These are phyloP conservation scores for Stephanocyclus meneghinianus DNA, from an alignment of 352 stramenopile species.

Conservation along the genomic window DNA sequence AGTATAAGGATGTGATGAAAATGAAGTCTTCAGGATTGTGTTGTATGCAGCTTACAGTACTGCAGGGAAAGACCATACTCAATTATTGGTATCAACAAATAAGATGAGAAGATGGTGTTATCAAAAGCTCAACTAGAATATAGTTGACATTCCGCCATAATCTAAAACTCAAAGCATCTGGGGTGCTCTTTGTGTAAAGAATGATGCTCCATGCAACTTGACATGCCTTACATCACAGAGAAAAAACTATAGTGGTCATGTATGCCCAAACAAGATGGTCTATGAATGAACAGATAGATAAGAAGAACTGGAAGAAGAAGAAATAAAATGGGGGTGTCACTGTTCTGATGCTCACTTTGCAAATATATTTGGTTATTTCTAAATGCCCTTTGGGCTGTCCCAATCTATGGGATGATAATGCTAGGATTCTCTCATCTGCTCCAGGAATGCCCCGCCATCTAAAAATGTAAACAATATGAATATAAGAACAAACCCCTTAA, in stretches of 20 bases:
- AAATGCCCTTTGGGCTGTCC: slow-evolving; percentile 43
- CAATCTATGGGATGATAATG: slow-evolving; percentile 79
- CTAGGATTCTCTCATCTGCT: slow-evolving; percentile 66
- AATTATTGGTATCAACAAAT: slow-evolving; percentile 54
- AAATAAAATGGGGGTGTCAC: neutral
- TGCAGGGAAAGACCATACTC: slow-evolving; percentile 60
- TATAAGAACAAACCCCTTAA: slow-evolving; percentile 76
- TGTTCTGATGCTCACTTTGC: slow-evolving; percentile 33
- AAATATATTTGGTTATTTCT: slow-evolving; percentile 52
- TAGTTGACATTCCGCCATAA: slow-evolving; percentile 41
- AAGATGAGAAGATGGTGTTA: neutral
- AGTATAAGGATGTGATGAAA: slow-evolving; percentile 11
- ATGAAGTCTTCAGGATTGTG: slow-evolving; percentile 1
- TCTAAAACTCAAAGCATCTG: slow-evolving; percentile 57
- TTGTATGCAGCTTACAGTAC: slow-evolving; percentile 15
- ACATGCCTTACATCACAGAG: slow-evolving; percentile 81
- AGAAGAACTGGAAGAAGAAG: neutral
- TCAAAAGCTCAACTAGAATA: neutral
- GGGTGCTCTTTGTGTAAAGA: slow-evolving; percentile 76
- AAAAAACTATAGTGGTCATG: slow-evolving; percentile 70
- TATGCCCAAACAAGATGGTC: slow-evolving; percentile 52
- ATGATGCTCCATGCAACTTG: slow-evolving; percentile 72
- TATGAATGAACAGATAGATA: neutral
- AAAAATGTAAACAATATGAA: slow-evolving; percentile 77
- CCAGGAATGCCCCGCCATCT: slow-evolving; percentile 55